Evolutionary conservation across 495 filamentous ascomycete genomes (phyloP).

Genomic region (Neurospora sp.): DNA sequence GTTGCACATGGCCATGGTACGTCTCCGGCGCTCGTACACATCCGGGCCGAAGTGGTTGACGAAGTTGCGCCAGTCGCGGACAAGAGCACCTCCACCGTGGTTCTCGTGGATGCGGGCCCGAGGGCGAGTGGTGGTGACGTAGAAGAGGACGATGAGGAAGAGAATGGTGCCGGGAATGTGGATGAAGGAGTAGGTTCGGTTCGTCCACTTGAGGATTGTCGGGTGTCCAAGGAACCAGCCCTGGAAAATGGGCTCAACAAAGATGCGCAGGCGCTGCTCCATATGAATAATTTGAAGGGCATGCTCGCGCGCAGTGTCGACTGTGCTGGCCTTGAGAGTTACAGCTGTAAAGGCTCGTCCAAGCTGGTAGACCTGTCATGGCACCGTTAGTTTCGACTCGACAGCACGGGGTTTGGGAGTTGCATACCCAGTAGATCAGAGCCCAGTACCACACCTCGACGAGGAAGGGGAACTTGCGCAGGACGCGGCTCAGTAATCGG

Average conservation of each 20-base stretch:
- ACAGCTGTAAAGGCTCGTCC: slow-evolving; percentile 43
- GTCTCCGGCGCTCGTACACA: slow-evolving; percentile 28
- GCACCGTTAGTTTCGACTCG: background rate
- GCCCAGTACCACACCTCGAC: slow-evolving; percentile 79
- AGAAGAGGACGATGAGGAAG: slow-evolving; percentile 57
- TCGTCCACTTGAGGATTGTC: slow-evolving; percentile 30
- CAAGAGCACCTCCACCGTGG: slow-evolving; percentile 15
- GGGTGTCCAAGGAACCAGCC: slow-evolving; percentile 37
- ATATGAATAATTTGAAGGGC: slow-evolving; percentile 50
- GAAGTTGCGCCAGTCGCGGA: slow-evolving; percentile 39
- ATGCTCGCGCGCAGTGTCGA: slow-evolving; percentile 31
- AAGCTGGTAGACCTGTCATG: slow-evolving; percentile 22
- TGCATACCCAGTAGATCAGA: slow-evolving; percentile 57
- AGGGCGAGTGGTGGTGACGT: slow-evolving; percentile 50
- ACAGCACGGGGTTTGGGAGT: slow-evolving; percentile 13
- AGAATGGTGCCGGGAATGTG: slow-evolving; percentile 71
- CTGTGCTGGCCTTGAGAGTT: slow-evolving; percentile 45
- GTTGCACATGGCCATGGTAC: slow-evolving; percentile 67
- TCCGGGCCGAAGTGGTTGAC: slow-evolving; percentile 18
- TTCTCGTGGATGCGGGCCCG: slow-evolving; percentile 24
- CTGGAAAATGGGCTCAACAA: slow-evolving; percentile 53
- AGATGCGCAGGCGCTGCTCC: slow-evolving; percentile 54
- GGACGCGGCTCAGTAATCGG: slow-evolving; percentile 34
- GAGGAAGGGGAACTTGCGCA: slow-evolving; percentile 63
- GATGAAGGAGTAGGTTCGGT: slow-evolving; percentile 68